Evolutionary conservation across 192 early-diverging fungal genomes (phyloP).

Genomic region (Linnemannia zychae): DNA sequence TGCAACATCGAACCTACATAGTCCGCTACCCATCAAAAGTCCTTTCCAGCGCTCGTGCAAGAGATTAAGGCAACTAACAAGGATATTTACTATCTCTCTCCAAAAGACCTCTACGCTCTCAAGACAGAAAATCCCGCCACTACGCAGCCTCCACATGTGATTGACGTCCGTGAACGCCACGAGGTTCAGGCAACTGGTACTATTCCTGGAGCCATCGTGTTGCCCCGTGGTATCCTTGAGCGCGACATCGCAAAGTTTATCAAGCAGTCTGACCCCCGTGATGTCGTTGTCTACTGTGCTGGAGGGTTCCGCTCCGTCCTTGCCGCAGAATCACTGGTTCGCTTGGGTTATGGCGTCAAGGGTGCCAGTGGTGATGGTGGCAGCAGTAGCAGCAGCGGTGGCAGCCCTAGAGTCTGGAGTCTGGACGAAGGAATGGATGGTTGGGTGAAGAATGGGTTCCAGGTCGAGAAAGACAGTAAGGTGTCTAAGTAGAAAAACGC

Average conservation of each 20-base stretch:
- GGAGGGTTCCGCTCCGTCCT: conserved; percentile 65
- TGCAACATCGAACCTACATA: not conserved
- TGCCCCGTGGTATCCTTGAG: conserved; percentile 65
- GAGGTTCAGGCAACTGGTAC: conserved; percentile 57
- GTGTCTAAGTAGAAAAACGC: not conserved
- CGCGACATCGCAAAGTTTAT: conserved; percentile 61
- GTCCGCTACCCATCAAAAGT: conserved; percentile 34
- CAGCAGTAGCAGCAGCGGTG: conserved; percentile 21
- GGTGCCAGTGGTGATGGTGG: not conserved
- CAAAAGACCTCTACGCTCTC: conserved; percentile 35
- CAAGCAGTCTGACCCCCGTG: conserved; percentile 51
- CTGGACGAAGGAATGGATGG: conserved; percentile 64
- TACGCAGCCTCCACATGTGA: conserved; percentile 38
- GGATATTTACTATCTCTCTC: conserved; percentile 43
- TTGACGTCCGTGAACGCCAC: conserved; percentile 66
- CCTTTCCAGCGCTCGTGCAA: conserved; percentile 41
- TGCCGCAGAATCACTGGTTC: conserved; percentile 63
- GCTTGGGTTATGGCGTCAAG: conserved; percentile 58
- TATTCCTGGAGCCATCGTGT: conserved; percentile 63
- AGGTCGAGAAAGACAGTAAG: conserved; percentile 43
- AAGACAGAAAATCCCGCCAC: not conserved
- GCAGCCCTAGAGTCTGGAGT: conserved; percentile 50
- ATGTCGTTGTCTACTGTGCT: conserved; percentile 68
- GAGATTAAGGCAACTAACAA: conserved; percentile 52
- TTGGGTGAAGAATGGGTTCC: conserved; percentile 64